Base-by-base conservation (phyloP, 2,329 filamentous ascomycete species). In the Fulvia fulva region DNA sequence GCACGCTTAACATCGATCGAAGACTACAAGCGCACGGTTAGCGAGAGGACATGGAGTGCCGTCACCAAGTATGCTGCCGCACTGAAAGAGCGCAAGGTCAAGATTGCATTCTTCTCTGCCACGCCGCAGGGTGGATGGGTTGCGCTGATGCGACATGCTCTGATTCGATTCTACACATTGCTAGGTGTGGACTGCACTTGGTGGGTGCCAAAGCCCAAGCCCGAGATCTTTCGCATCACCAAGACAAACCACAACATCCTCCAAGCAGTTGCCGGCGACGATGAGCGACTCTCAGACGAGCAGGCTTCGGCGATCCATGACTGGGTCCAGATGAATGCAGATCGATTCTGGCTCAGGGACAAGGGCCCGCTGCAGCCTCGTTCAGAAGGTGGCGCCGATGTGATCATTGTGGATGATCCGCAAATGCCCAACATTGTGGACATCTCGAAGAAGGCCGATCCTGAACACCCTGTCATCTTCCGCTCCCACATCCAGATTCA, bases 171-270 rank as follows among this genome's bases (percentile, higher is more conserved):
- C 67, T 81, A 87, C 25, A 81, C 83, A 56, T 76, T 85, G 3
- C 70, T 90, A 46, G 87, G 83, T 0, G 84, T 91, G 1, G 81
- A 92, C 61, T 78, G 89, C 65, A 85, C 81, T 57, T 94, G 90
- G 90, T 92, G 59, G 54, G 89, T 93, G 1, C 90, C 90, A 6
- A 91, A 90, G 71, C 89, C 90, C 22, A 86, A 87, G 52, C 88
- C 88, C 2, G 86, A 88, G 16, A 85, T 93, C 11, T 94, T 94
- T 74, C 82, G 89, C 52, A 87, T 90, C 73, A 94, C 90, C 65
- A 94, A 94, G 76, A 91, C 88, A 64, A 88, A 91, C 66, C 90
- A 94, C 82, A 94, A 94, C 74, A 92, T 93, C 63, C 83, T 94
- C 2, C 90, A 94, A 75, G 90, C 89, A 8, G 89, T 92, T 44